phyloP scores from a whole-genome alignment of 352 stramenopile species.

The Lagenidium sp. region DNA sequence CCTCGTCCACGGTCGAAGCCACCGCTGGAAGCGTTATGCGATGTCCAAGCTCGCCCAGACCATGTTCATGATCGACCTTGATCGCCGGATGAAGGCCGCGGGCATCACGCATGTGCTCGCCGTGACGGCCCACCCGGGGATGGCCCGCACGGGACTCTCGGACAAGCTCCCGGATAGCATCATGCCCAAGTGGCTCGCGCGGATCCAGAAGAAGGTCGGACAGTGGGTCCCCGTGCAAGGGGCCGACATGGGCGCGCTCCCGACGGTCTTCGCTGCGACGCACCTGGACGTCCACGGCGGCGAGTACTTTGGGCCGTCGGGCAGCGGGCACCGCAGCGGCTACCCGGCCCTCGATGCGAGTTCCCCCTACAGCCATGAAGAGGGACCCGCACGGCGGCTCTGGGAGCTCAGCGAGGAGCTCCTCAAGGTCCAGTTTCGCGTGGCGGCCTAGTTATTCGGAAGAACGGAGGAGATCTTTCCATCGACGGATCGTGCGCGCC shows the following conservation, averaged over 20 bases:
- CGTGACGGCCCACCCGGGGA: constrained; percentile 41
- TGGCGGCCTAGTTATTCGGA: no score
- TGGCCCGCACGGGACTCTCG: constrained; percentile 33
- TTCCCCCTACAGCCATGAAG: constrained; percentile 13
- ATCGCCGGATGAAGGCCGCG: constrained; percentile 22
- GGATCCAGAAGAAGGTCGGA: constrained; percentile 28
- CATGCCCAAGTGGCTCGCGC: constrained; percentile 18
- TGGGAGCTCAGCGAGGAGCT: constrained; percentile 17
- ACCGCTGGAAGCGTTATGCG: constrained; percentile 20
- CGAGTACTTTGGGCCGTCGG: constrained; percentile 43
- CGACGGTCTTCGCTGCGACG: constrained; percentile 45
- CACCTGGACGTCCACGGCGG: constrained; percentile 25
- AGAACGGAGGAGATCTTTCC: no score
- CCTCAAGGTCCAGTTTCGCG: constrained; percentile 4
- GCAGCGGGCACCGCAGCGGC: constrained; percentile 25
- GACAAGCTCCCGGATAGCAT: no score
- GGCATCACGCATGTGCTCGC: constrained; percentile 29
- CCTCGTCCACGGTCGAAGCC: neutral
- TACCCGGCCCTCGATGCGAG: constrained; percentile 34
- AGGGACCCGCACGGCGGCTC: constrained; percentile 4
- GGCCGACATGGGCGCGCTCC: constrained; percentile 28
- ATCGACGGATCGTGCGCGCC: no score
- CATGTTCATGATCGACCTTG: constrained; percentile 55
- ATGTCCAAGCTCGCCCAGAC: constrained; percentile 49
- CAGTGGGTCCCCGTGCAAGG: constrained; percentile 32